Conservation (phyloP, 2,329 filamentous ascomycete species). For the Sporothrix dimorphospora region DNA sequence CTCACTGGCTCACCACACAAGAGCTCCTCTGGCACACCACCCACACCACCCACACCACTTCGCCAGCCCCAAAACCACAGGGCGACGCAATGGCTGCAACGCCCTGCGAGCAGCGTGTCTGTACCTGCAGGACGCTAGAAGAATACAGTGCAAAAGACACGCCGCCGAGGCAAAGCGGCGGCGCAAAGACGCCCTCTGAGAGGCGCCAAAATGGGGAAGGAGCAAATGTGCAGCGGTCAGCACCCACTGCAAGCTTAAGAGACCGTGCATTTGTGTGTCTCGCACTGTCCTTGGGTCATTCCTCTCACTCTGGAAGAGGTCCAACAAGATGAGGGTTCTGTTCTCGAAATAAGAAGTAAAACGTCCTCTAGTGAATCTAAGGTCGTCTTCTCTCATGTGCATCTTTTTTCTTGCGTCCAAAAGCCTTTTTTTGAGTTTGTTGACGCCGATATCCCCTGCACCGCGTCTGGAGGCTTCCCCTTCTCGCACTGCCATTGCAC, state of each 20-base stretch:
- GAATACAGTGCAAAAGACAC: background rate
- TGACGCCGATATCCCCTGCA: background rate
- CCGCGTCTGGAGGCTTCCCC: background rate
- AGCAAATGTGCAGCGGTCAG: background rate
- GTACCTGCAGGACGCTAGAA: constrained; percentile 29
- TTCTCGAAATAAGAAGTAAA: background rate
- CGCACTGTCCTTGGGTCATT: constrained; percentile 23
- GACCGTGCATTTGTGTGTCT: background rate
- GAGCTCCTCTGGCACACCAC: background rate
- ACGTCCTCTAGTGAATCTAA: too few relatives aligned
- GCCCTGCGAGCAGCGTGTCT: background rate
- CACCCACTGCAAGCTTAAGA: background rate
- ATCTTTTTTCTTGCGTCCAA: background rate
- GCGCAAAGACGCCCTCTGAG: background rate
- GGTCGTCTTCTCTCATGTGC: background rate
- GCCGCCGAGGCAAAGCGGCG: background rate
- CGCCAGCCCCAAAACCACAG: background rate
- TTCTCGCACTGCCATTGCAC: background rate
- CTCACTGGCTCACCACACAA: background rate
- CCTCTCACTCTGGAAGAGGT: background rate
- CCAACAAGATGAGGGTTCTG: background rate
- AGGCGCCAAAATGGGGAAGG: constrained; percentile 4
- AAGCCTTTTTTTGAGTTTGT: background rate
- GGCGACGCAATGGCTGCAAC: background rate
- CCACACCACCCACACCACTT: background rate